These are phyloP conservation scores for Aspergillus affinis DNA, from an alignment of 495 filamentous ascomycete genomes.

Conservation along the genomic window DNA sequence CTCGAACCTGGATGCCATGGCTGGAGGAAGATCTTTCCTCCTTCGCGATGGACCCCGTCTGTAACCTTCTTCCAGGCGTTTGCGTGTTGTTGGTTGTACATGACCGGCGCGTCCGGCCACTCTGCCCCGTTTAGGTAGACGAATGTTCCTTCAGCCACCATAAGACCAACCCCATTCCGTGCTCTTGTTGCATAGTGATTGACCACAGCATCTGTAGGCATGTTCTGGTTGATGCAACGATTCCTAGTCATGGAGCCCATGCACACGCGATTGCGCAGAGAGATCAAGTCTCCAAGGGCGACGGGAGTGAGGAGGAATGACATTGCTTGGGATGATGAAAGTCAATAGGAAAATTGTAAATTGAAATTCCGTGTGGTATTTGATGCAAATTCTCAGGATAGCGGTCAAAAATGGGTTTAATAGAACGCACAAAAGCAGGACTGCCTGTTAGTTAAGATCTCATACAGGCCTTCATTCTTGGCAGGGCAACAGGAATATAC, in stretches of 20 bases:
- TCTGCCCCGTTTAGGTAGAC: conserved; percentile 51
- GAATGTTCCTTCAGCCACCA: conserved; percentile 61
- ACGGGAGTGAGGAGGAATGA: conserved; percentile 4
- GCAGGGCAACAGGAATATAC: too few relatives aligned
- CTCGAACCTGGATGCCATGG: conserved; percentile 56
- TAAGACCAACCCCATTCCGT: conserved; percentile 55
- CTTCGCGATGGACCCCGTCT: conserved; percentile 56
- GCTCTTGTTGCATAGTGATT: conserved; percentile 64
- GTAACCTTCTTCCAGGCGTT: conserved; percentile 55
- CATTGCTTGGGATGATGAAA: neutral
- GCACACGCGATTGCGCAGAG: conserved; percentile 14
- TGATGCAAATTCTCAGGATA: too few relatives aligned
- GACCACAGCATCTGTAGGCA: conserved; percentile 3
- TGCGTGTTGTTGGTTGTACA: conserved; percentile 55
- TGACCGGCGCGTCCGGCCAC: conserved; percentile 53
- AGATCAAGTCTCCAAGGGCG: neutral
- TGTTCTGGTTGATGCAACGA: conserved; percentile 11
- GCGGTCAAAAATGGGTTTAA: too few relatives aligned
- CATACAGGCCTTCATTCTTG: too few relatives aligned
- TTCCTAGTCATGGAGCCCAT: conserved; percentile 18
- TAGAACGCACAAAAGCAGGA: too few relatives aligned
- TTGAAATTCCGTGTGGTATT: too few relatives aligned
- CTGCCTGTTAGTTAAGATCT: too few relatives aligned
- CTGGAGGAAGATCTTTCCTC: conserved; percentile 57
- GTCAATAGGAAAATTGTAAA: too few relatives aligned